Percentiles rank a stretch among this genome's conserved stretches.
phyloP scores from a whole-genome alignment of 202 grass and related monocot species.

The Setaria italica region DNA sequence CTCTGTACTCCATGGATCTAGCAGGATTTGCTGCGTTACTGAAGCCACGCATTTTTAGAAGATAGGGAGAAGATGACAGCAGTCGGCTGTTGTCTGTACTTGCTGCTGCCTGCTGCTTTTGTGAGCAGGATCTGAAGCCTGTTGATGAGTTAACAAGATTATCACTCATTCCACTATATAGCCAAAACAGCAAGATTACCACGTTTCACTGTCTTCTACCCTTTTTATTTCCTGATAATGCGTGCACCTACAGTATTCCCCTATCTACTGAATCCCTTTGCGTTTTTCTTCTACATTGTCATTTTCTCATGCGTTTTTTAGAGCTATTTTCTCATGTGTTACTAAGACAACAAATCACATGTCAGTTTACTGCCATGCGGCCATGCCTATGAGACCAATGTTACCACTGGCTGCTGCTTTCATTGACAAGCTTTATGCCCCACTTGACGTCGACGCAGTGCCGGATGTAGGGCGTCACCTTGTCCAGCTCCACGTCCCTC shows the following conservation, averaged over 20 bases:
- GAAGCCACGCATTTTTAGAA: background rate
- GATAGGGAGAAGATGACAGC: background rate
- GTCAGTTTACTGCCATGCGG: background rate
- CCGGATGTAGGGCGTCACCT: conserved; percentile 51
- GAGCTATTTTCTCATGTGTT: background rate
- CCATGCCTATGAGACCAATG: background rate
- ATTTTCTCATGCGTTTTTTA: too few species aligned
- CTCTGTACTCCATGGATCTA: conserved; percentile 21
- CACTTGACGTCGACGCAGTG: conserved; percentile 73
- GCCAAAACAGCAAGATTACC: background rate
- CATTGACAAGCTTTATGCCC: conserved; percentile 72
- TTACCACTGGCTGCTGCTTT: conserved; percentile 29
- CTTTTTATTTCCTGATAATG: background rate
- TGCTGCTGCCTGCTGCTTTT: background rate
- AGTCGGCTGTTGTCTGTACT: background rate
- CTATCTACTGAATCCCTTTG: background rate
- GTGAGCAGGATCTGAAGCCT: background rate
- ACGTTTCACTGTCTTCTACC: background rate
- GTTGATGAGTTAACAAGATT: background rate
- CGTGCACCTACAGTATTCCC: background rate
- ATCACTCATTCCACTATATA: background rate
- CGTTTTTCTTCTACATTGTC: background rate
- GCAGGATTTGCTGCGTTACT: background rate
- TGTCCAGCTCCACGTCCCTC: conserved; percentile 51
- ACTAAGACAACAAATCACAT: background rate